Base-by-base conservation (phyloP, 129 eudicot genomes). In the Dittrichia graveolens region DNA sequence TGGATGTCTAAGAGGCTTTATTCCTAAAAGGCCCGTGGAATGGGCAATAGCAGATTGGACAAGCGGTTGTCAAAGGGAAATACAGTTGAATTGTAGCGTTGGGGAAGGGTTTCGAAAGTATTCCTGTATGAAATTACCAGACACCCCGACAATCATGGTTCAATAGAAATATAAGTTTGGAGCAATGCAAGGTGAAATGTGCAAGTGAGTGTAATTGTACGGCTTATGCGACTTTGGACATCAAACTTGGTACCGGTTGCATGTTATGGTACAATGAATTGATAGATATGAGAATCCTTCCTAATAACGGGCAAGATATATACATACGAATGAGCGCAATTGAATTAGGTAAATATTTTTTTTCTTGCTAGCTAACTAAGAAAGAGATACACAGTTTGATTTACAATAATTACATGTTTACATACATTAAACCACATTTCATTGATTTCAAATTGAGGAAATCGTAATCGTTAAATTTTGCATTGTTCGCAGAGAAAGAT, bases 1-100 rank as follows among this genome's bases (percentile, higher is more conserved):
- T 58, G 65, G 44, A 6, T 87, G 93, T 63, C 34, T 87, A 14
- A 42, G 39, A 3, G 81, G 77, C 24, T 87, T 79, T 54, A 49
- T 10, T 5, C 93, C 93, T 0, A 82, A 75, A 55, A 39, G 43
- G 57, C 83, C 69, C 0, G 48, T 9, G 3, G 69, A 42, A 7
- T 87, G 87, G 89, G 67, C 8, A 3, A 7, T 15, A 3, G 48
- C 71, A 4, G 80, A 87, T 57, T 87, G 89, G 89, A 64, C 80
- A 6, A 48, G 61, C 14, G 93, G 93, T 7, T 87, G 93, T 75
- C 65, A 16, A 0, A 12, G 89, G 58, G 57, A 35, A 38, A 67
- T 18, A 15, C 73, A 67, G 1, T 67, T 84, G 68, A 61, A 71
- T 53, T 87, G 83, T 37, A 4, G 37, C 13, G 43, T 4, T 8